Conservation (phyloP, 108 stramenopile species). For the Bacterosira constricta region DNA sequence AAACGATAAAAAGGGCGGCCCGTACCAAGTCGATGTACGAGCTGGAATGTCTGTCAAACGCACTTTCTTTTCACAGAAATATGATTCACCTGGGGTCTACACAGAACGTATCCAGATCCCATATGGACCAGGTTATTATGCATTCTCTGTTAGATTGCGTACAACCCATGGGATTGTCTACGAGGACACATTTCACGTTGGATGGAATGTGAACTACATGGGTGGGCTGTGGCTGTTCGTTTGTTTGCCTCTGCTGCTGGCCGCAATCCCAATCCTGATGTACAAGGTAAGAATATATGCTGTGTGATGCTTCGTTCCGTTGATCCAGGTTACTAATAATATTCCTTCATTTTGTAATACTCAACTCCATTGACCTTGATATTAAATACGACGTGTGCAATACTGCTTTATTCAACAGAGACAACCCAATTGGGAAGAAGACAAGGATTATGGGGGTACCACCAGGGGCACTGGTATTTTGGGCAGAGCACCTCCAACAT, state of each 20-base stretch:
- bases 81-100: constrained; percentile 66
- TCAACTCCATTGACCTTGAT: too few species aligned
- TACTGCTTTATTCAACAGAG: constrained; percentile 13
- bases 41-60: constrained; percentile 63
- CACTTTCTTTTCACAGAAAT: constrained; percentile 47
- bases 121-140: constrained; percentile 76
- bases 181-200: constrained; percentile 79
- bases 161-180: constrained; percentile 79
- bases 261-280: constrained; percentile 44
- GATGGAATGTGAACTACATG: constrained; percentile 86
- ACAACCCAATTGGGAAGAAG: constrained; percentile 66
- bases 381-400: constrained; percentile 41
- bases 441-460: constrained; percentile 57
- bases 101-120: constrained; percentile 79
- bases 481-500: constrained; percentile 42
- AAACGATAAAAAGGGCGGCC: constrained; percentile 60
- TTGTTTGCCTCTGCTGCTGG: constrained; percentile 54
- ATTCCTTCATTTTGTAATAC: too few species aligned
- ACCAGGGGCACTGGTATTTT: constrained; percentile 54
- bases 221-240: constrained; percentile 74
- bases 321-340: constrained; percentile 25
- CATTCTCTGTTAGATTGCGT: constrained; percentile 55
- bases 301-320: constrained; percentile 10
- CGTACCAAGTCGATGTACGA: constrained; percentile 71
- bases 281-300: constrained; percentile 13